Percentiles rank a stretch among this genome's conserved stretches.
Evolutionary conservation across 108 stramenopile genomes (phyloP).

Genomic region (Cyclostephanos tholiformis): DNA sequence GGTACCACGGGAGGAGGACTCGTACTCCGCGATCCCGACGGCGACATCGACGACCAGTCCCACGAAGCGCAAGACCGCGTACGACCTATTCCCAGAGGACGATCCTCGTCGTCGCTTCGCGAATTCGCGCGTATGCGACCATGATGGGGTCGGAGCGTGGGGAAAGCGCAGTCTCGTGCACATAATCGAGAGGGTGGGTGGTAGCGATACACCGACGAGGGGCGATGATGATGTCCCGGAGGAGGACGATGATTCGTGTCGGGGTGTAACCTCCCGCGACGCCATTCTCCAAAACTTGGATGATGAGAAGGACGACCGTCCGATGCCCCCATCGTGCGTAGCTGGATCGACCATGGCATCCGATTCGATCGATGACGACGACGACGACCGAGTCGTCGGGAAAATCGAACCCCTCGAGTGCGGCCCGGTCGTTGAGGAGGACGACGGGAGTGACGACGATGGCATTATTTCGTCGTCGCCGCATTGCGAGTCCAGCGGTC

Average conservation of each 20-base stretch:
- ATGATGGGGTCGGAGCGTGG: neutral
- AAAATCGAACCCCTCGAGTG: too few species aligned
- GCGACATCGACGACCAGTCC: constrained; percentile 2
- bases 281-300: neutral
- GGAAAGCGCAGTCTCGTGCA: neutral
- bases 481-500: neutral
- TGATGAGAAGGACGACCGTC: neutral
- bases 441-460: neutral
- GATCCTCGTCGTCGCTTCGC: neutral
- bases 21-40: neutral
- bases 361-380: neutral
- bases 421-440: neutral
- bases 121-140: neutral
- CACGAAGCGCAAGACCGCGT: neutral
- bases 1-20: neutral
- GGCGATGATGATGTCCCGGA: neutral
- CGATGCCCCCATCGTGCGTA: neutral
- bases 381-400: too few species aligned
- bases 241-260: too few species aligned
- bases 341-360: neutral
- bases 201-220: neutral
- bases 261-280: too few species aligned
- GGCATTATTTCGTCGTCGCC: neutral
- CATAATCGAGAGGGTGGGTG: neutral
- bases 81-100: constrained; percentile 6